phyloP scores from a whole-genome alignment of 352 stramenopile species.

The Aphanomyces euteiches region DNA sequence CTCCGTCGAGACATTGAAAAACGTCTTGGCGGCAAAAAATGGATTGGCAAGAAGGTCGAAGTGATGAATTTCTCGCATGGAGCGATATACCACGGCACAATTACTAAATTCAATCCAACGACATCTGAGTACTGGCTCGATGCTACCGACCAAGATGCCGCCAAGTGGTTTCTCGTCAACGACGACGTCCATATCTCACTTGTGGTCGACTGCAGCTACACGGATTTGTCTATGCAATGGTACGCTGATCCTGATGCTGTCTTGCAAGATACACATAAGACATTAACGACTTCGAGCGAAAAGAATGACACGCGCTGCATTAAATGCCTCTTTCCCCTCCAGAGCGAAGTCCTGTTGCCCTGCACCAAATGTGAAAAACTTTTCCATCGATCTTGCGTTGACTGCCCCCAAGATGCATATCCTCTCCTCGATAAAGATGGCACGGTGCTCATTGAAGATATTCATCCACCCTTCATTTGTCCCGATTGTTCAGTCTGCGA shows the following conservation, averaged over 20 bases:
- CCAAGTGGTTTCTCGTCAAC: constrained; percentile 11
- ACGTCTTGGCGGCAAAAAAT: constrained; percentile 12
- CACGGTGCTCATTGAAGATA: constrained; percentile 51
- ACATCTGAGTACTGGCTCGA: constrained; percentile 24
- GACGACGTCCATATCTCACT: constrained; percentile 14
- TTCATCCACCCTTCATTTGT: constrained; percentile 70
- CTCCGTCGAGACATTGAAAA: constrained; percentile 26
- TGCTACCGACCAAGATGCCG: not conserved
- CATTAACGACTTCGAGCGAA: not conserved
- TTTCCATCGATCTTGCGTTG: constrained; percentile 73
- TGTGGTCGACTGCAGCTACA: constrained; percentile 7
- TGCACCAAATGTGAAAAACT: constrained; percentile 51
- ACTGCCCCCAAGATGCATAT: constrained; percentile 59
- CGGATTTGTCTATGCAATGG: constrained; percentile 29
- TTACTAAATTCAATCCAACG: constrained; percentile 12
- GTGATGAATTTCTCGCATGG: constrained; percentile 11
- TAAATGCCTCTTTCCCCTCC: constrained; percentile 34
- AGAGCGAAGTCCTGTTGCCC: constrained; percentile 44
- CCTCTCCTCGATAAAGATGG: constrained; percentile 57
- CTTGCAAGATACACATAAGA: not conserved
- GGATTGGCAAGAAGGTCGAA: constrained; percentile 25
- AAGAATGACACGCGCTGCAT: constrained; percentile 26
- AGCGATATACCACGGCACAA: not conserved
- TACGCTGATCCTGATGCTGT: constrained; percentile 17
- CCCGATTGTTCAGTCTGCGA: constrained; percentile 56